Base-by-base conservation (phyloP, 2,329 filamentous ascomycete species). In the Helotiales sp. region DNA sequence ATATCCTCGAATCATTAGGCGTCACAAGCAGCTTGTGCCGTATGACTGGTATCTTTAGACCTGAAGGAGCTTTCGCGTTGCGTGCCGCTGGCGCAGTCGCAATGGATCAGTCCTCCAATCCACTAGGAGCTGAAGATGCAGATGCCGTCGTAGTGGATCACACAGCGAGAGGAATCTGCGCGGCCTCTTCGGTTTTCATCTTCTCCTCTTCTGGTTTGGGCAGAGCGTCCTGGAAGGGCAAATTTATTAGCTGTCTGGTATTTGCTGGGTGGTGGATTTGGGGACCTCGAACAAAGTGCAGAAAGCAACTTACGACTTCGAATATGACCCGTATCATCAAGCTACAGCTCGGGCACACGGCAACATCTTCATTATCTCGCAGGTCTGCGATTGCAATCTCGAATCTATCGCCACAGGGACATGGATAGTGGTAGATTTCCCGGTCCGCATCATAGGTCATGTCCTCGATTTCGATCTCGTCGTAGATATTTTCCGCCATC, bases 391-490 rank as follows among this genome's bases (percentile, higher is more conserved):
- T 85, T 19, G 83, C 84, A 70, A 95, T 97, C 77, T 97, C 90
- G 77, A 99, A 99, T 59, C 90, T 85, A 77, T 99, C 95, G 78
- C 95, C 95, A 76, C 95, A 99, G 1, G 95, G 95, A 73, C 95
- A 99, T 13, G 95, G 95, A 74, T 96, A 96, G 76, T 93, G 89
- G 78, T 96, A 99, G 67, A 96, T 88, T 73, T 96, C 88, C 38
- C 92, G 82, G 3, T 81, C 80, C 47, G 86, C 78, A 74, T 97
- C 92, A 73, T 85, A 97, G 69, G 90, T 95, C 92, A 97, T 96
- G 76, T 99, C 95, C 75, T 98, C 93, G 78, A 98, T 97, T 74
- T 98, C 93, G 75, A 98, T 93, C 76, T 97, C 93, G 71, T 98
- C 93, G 79, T 97, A 98, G 73, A 96, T 90, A 63, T 88, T 83